phyloP scores from a whole-genome alignment of 306 rosid species.

The Morella rubra region DNA sequence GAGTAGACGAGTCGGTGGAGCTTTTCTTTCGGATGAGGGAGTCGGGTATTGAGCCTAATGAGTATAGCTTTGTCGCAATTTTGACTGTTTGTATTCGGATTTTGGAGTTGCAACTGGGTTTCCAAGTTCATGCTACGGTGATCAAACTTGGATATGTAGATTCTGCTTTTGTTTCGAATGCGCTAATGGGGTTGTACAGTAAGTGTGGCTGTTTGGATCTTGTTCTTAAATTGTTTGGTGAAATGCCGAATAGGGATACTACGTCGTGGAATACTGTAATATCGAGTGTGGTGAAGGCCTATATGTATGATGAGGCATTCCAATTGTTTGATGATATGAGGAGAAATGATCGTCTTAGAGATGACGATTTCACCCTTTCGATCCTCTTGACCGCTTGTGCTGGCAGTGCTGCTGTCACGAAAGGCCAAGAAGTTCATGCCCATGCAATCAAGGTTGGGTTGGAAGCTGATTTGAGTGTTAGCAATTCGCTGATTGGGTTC shows the following conservation, averaged over 20 bases:
- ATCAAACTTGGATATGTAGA: conserved; percentile 51
- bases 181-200: conserved; percentile 59
- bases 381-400: conserved; percentile 63
- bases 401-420: conserved; percentile 30
- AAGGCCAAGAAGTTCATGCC: conserved; percentile 64
- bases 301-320: conserved; percentile 43
- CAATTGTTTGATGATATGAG: conserved; percentile 51
- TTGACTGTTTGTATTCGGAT: conserved; percentile 62
- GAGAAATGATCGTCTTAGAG: conserved; percentile 30
- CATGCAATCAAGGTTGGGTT: conserved; percentile 65
- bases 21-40: conserved; percentile 65
- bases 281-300: conserved; percentile 46
- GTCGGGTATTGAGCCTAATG: conserved; percentile 57
- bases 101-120: conserved; percentile 45
- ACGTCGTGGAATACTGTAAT: conserved; percentile 75
- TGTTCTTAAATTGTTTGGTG: conserved; percentile 52
- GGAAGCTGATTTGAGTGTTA: conserved; percentile 61
- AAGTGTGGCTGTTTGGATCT: conserved; percentile 42
- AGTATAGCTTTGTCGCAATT: conserved; percentile 69
- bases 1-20: conserved; percentile 50
- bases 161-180: conserved; percentile 59
- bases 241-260: conserved; percentile 53
- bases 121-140: conserved; percentile 60
- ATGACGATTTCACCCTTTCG: conserved; percentile 62
- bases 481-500: conserved; percentile 70